Conservation (phyloP, 352 stramenopile species). For the Phytophthora syringae region DNA sequence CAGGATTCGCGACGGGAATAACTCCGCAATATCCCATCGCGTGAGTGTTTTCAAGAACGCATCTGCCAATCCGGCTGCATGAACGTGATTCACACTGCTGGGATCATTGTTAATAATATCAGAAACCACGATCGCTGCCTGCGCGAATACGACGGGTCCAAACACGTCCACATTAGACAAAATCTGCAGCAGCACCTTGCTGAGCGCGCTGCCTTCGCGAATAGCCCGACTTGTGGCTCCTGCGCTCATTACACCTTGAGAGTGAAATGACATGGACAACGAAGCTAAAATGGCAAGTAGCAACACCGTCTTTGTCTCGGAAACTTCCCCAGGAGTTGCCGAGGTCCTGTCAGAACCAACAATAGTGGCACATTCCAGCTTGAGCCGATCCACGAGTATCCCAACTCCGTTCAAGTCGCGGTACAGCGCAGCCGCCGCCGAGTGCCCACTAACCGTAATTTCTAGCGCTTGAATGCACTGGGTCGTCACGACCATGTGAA, state of each 20-base stretch:
- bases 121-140: slow-evolving; percentile 92
- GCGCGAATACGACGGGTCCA: slow-evolving; percentile 92
- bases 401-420: slow-evolving; percentile 86
- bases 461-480: slow-evolving; percentile 85
- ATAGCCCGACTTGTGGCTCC: slow-evolving; percentile 88
- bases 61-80: slow-evolving; percentile 92
- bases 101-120: slow-evolving; percentile 98
- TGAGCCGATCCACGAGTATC: slow-evolving; percentile 83
- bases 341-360: slow-evolving; percentile 9
- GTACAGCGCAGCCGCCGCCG: slow-evolving; percentile 73
- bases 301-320: slow-evolving; percentile 71
- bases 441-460: slow-evolving; percentile 81
- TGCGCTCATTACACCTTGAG: slow-evolving; percentile 88
- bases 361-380: slow-evolving; percentile 58
- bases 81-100: slow-evolving; percentile 95
- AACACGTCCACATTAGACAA: slow-evolving; percentile 92
- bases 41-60: slow-evolving; percentile 94
- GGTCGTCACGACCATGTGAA: slow-evolving; percentile 78
- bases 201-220: slow-evolving; percentile 87
- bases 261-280: slow-evolving; percentile 88
- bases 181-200: slow-evolving; percentile 89
- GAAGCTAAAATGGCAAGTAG: slow-evolving; percentile 75
- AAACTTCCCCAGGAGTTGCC: slow-evolving; percentile 20
- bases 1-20: slow-evolving; percentile 59
- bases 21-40: slow-evolving; percentile 69